Evolutionary conservation across 441 rosid genomes (phyloP).

Genomic region (Bruguiera hainesii): DNA sequence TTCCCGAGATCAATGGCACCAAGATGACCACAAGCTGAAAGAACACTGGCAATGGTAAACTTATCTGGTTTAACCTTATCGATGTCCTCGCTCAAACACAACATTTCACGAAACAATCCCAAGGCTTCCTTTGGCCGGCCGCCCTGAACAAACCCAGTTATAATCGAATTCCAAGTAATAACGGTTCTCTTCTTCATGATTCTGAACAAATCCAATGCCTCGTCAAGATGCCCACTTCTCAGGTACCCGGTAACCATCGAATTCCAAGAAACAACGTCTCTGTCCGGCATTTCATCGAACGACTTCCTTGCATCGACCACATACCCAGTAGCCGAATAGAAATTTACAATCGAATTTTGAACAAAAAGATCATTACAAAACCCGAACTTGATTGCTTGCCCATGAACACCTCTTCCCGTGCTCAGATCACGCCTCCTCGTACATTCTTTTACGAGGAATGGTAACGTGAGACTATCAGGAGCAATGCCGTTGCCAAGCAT

Average conservation of each 20-base stretch:
- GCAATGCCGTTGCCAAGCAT: too few species aligned
- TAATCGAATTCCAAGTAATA: conserved; percentile 55
- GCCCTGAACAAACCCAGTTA: conserved; percentile 53
- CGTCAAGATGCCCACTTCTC: conserved; percentile 45
- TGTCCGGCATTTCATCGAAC: conserved; percentile 50
- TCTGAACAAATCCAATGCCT: conserved; percentile 35
- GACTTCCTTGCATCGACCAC: conserved; percentile 32
- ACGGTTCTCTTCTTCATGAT: conserved; percentile 38
- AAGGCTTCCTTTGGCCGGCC: conserved; percentile 49
- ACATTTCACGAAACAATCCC: conserved; percentile 51
- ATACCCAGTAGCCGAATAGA: conserved; percentile 31
- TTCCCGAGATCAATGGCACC: conserved; percentile 56
- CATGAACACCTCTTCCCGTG: too few species aligned
- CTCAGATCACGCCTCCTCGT: conserved; percentile 21
- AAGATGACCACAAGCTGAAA: conserved; percentile 59
- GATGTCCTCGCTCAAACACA: conserved; percentile 12
- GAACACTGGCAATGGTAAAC: conserved; percentile 48
- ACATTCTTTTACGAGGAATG: too few species aligned
- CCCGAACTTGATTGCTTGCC: too few species aligned
- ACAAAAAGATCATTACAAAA: conserved; percentile 32
- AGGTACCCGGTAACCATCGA: conserved; percentile 15
- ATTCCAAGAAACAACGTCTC: conserved; percentile 60
- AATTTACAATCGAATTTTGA: conserved; percentile 40
- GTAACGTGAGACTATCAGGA: too few species aligned
- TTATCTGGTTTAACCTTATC: conserved; percentile 42